Base-by-base conservation (phyloP, 306 rosid species). In the Dicorynia guianensis region DNA sequence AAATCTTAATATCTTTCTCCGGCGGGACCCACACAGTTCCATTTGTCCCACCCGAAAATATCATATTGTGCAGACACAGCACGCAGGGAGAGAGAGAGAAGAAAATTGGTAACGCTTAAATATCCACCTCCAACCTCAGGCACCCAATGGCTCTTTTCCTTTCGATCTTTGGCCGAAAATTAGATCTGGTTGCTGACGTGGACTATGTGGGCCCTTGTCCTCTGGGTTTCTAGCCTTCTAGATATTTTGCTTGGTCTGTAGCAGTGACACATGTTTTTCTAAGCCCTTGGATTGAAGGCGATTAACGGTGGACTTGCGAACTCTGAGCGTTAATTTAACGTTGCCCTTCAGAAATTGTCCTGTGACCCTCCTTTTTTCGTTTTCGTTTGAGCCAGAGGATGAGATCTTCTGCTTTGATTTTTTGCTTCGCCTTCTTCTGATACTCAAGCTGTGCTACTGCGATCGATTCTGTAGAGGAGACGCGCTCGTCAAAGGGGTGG, bases 131-230 rank as follows among this genome's bases (percentile, higher is more conserved):
- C 69, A 65, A 61, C 20, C 74, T 4, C 11, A 2, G 25, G 0
- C 34, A 64, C 11, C 83, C 85, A 70, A 83, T 80, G 74, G 68
- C 67, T 69, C 35, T 7, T 11, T 3, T 1, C 15, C 53, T 68
- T 64, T 39, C 17, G 78, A 86, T 80, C 55, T 67, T 80, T 71
- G 68, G 54, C 43, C 8, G 43, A 55, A 33, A 13, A 1, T 54
- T 11, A 7, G 81, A 65, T 75, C 67, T 49, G 59, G 38, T 1
- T 14, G 84, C 7, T 72, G 84, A 81, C 88, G 86, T 81, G 90
- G 74, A 70, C 3, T 0, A 0, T 4, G 78, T 35, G 69, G 30
- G 44, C 78, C 81, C 38, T 5, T 0, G 0, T 0, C n/a, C 6
- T 19, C 63, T 4, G 8, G 15, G 54, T 8, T 13, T 25, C 30